Conservation (phyloP, 2,329 filamentous ascomycete species). For the Ascochyta lentis region DNA sequence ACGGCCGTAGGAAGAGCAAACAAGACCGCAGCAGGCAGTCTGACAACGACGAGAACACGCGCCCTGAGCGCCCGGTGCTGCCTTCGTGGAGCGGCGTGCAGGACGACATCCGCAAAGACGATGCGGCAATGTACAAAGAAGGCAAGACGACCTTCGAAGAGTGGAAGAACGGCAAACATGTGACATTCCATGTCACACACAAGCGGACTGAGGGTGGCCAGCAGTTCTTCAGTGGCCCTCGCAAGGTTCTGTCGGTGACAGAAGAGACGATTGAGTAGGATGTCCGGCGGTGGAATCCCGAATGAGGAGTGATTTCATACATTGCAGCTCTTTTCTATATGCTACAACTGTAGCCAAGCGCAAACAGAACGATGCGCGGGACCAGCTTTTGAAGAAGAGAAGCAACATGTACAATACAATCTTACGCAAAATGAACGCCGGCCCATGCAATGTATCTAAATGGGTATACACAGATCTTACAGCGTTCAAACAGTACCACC, state of each 20-base stretch:
- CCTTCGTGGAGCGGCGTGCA: slow-evolving; percentile 14
- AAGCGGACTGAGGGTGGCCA: slow-evolving; percentile 6
- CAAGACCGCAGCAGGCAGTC: slow-evolving; percentile 3
- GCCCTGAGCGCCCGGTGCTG: slow-evolving; percentile 1
- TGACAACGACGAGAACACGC: background rate
- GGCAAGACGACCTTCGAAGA: background rate
- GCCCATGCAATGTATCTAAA: slow-evolving; percentile 23
- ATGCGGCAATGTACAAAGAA: slow-evolving; percentile 1
- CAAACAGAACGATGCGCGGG: background rate
- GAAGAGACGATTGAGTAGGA: slow-evolving; percentile 10
- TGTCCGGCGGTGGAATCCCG: background rate
- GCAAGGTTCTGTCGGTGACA: slow-evolving; percentile 5
- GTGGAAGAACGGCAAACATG: background rate
- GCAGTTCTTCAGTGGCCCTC: slow-evolving; percentile 1
- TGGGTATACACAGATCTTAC: slow-evolving; percentile 27
- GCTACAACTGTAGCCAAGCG: background rate
- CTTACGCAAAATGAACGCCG: slow-evolving; percentile 17
- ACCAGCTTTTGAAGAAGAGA: slow-evolving; percentile 3
- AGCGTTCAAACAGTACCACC: slow-evolving; percentile 35
- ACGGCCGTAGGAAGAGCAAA: background rate
- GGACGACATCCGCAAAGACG: slow-evolving; percentile 9
- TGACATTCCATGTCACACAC: slow-evolving; percentile 15
- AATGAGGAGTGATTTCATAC: background rate
- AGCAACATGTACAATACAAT: slow-evolving; percentile 8
- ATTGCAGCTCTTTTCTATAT: background rate